phyloP scores from a whole-genome alignment of 306 rosid genomes.

The Lagenaria siceraria region DNA sequence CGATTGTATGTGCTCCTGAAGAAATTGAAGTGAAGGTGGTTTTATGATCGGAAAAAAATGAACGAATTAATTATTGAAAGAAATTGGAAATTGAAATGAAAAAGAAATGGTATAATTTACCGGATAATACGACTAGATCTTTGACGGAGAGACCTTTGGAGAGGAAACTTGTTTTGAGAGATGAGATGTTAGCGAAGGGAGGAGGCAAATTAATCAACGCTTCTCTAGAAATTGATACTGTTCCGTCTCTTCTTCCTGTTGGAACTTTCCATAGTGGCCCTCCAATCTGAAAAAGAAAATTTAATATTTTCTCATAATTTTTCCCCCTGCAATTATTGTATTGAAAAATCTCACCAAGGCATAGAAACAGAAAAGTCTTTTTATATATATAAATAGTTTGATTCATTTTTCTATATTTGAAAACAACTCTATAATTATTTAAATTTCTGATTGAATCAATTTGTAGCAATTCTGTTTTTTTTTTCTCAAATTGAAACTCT shows the following conservation, averaged over 20 bases:
- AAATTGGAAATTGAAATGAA: background rate
- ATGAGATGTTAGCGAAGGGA: constrained; percentile 17
- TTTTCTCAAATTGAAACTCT: too few relatives aligned
- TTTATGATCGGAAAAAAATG: background rate
- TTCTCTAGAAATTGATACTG: constrained; percentile 10
- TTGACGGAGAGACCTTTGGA: constrained; percentile 17
- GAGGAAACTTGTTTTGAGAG: constrained; percentile 14
- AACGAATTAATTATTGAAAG: background rate
- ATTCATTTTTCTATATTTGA: too few relatives aligned
- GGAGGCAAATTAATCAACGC: constrained; percentile 11
- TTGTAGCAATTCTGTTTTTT: too few relatives aligned
- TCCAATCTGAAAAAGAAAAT: background rate
- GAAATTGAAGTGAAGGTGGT: background rate
- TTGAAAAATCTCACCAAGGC: too few relatives aligned
- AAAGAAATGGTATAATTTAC: background rate
- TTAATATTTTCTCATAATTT: too few relatives aligned
- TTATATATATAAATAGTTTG: too few relatives aligned
- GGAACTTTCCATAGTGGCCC: constrained; percentile 30
- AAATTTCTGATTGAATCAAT: too few relatives aligned
- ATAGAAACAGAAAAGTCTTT: too few relatives aligned
- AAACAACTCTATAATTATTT: too few relatives aligned
- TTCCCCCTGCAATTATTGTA: too few relatives aligned
- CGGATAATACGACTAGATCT: constrained; percentile 28
- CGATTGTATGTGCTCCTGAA: constrained; percentile 26
- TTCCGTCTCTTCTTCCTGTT: constrained; percentile 31